Evolutionary conservation across 2,329 filamentous ascomycete genomes (phyloP).

Genomic region (Pseudonectria foliicola): DNA sequence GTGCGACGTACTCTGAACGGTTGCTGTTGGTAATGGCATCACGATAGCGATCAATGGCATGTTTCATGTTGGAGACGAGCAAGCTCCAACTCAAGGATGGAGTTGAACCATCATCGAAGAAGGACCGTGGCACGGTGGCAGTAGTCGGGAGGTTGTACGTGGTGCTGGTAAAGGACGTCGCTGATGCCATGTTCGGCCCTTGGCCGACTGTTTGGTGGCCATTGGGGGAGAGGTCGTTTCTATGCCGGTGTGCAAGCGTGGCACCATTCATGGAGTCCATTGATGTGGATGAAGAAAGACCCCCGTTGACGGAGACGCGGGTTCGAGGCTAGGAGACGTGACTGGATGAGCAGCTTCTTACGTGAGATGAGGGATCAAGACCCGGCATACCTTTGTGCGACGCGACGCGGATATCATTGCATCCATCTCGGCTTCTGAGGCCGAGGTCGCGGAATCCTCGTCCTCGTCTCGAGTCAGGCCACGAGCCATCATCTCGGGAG

Average conservation of each 20-base stretch:
- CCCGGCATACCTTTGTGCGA: slow-evolving; percentile 54
- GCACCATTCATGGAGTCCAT: slow-evolving; percentile 81
- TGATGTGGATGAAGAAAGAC: slow-evolving; percentile 77
- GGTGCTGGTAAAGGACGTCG: slow-evolving; percentile 55
- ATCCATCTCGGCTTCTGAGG: slow-evolving; percentile 76
- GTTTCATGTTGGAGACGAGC: slow-evolving; percentile 87
- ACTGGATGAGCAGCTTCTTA: slow-evolving; percentile 6
- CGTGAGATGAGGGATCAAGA: not conserved
- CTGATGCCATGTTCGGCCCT: slow-evolving; percentile 48
- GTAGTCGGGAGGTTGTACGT: slow-evolving; percentile 51
- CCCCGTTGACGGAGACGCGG: slow-evolving; percentile 61
- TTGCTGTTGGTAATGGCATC: slow-evolving; percentile 79
- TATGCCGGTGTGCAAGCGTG: slow-evolving; percentile 51
- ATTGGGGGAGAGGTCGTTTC: slow-evolving; percentile 49
- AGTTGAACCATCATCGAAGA: slow-evolving; percentile 82
- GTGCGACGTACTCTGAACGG: slow-evolving; percentile 83
- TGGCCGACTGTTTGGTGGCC: slow-evolving; percentile 29
- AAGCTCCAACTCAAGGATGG: slow-evolving; percentile 81
- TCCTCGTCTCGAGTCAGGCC: slow-evolving; percentile 79
- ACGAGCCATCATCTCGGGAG: slow-evolving; percentile 83
- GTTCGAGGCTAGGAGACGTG: slow-evolving; percentile 42
- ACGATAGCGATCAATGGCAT: slow-evolving; percentile 81
- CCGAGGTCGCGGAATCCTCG: slow-evolving; percentile 79
- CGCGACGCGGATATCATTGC: slow-evolving; percentile 60
- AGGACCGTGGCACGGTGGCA: slow-evolving; percentile 65